A percentile compares a stretch with the other conserved stretches of the same genome.
Evolutionary conservation across 2,329 filamentous ascomycete species (phyloP).

Genomic region (Akanthomyces lecanii): DNA sequence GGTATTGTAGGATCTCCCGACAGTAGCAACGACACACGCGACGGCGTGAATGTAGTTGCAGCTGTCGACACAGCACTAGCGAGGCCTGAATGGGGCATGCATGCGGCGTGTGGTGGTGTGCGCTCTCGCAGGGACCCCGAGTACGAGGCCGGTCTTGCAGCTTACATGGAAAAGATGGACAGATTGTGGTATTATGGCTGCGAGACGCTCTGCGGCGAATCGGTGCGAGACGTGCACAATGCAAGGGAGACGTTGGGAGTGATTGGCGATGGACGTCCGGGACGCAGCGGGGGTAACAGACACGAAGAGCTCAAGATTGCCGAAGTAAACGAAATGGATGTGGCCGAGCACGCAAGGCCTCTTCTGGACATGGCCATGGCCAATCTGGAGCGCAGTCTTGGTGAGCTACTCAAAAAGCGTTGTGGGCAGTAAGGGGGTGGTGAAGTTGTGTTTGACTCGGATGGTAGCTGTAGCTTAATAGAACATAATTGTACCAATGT

Average conservation of each 20-base stretch:
- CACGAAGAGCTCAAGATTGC: constrained; percentile 31
- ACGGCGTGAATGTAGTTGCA: neutral
- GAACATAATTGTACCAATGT: neutral
- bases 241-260: constrained; percentile 33
- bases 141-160: neutral
- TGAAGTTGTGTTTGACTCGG: neutral
- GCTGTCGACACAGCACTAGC: neutral
- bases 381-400: constrained; percentile 13
- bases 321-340: constrained; percentile 36
- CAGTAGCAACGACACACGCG: neutral
- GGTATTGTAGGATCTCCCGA: constrained; percentile 7
- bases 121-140: neutral
- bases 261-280: constrained; percentile 35
- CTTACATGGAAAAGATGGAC: constrained; percentile 12
- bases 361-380: constrained; percentile 40
- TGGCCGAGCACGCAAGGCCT: constrained; percentile 36
- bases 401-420: neutral
- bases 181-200: constrained; percentile 37
- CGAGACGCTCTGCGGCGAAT: constrained; percentile 31
- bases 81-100: constrained; percentile 1
- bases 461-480: neutral
- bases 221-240: constrained; percentile 30
- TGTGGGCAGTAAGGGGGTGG: neutral
- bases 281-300: constrained; percentile 22
- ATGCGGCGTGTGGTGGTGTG: neutral